Percentiles rank a stretch among this genome's conserved stretches.
phyloP scores from a whole-genome alignment of 768 basidiomycete genomes.

The Kondoa subrosea region DNA sequence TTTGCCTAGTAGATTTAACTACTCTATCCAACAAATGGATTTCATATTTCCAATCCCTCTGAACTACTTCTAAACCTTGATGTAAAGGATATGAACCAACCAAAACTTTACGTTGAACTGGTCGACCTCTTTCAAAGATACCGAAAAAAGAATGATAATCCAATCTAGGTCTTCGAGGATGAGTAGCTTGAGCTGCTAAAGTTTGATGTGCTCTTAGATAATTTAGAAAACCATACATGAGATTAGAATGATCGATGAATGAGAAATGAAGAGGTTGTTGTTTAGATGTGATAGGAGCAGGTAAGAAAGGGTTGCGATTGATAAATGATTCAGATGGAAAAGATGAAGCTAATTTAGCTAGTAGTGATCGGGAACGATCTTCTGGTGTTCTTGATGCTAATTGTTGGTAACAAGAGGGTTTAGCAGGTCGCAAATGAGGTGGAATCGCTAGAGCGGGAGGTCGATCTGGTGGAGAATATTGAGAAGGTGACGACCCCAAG shows the following conservation, averaged over 20 bases:
- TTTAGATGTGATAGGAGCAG: neutral
- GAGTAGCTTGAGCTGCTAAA: neutral
- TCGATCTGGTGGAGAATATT: neutral
- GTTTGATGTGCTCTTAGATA: neutral
- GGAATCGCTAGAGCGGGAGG: neutral
- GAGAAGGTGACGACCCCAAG: neutral
- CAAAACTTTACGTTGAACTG: neutral
- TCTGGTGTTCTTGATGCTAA: neutral
- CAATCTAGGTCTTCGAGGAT: neutral
- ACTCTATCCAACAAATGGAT: conserved; percentile 1
- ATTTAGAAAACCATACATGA: neutral
- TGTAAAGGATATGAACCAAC: conserved; percentile 5
- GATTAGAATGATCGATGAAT: conserved; percentile 3
- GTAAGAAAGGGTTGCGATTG: neutral
- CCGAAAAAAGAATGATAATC: neutral
- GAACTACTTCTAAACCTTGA: neutral
- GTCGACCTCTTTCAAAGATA: neutral
- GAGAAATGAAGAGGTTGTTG: neutral
- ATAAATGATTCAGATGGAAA: neutral
- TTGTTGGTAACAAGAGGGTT: neutral
- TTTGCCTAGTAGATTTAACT: neutral
- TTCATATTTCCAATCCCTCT: neutral
- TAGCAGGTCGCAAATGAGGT: neutral
- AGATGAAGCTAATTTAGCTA: neutral
- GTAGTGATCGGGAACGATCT: neutral